Conservation (phyloP, 2,329 filamentous ascomycete genomes). For the Diaporthe helianthi region DNA sequence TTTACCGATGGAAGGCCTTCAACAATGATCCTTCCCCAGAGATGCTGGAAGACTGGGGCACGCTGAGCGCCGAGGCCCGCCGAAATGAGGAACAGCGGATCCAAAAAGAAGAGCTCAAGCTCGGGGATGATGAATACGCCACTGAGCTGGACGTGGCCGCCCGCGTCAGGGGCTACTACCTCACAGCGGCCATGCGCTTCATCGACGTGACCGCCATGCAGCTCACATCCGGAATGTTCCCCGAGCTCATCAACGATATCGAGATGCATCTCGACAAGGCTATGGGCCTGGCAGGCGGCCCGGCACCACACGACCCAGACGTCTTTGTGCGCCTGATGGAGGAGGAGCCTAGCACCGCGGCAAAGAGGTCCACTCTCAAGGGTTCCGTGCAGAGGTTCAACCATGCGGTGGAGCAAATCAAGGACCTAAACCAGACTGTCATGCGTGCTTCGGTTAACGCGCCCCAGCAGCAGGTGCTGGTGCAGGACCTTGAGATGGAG, state of each 20-base stretch:
- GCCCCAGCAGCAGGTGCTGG: slow-evolving; percentile 1
- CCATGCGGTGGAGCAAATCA: slow-evolving; percentile 45
- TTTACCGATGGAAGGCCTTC: slow-evolving; percentile 55
- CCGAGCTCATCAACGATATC: slow-evolving; percentile 49
- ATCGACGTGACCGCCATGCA: slow-evolving; percentile 61
- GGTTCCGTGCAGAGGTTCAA: slow-evolving; percentile 44
- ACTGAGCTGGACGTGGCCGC: slow-evolving; percentile 68
- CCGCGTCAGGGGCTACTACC: slow-evolving; percentile 73
- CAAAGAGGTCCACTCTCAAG: slow-evolving; percentile 42
- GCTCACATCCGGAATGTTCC: slow-evolving; percentile 57
- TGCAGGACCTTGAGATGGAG: slow-evolving; percentile 26
- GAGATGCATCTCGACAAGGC: slow-evolving; percentile 52
- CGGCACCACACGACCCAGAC: slow-evolving; percentile 30
- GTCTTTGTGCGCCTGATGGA: slow-evolving; percentile 47
- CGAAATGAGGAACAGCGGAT: slow-evolving; percentile 52
- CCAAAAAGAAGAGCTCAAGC: slow-evolving; percentile 50
- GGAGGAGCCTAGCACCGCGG: slow-evolving; percentile 45
- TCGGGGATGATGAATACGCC: slow-evolving; percentile 65
- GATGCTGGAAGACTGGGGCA: slow-evolving; percentile 49
- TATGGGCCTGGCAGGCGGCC: slow-evolving; percentile 48
- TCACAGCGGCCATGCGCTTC: slow-evolving; percentile 69
- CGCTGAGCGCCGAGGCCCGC: slow-evolving; percentile 57
- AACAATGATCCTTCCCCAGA: slow-evolving; percentile 40
- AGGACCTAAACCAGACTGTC: slow-evolving; percentile 42
- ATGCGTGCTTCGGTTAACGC: slow-evolving; percentile 17